Conservation (phyloP, 345 rosid genomes). For the Linum tenue region DNA sequence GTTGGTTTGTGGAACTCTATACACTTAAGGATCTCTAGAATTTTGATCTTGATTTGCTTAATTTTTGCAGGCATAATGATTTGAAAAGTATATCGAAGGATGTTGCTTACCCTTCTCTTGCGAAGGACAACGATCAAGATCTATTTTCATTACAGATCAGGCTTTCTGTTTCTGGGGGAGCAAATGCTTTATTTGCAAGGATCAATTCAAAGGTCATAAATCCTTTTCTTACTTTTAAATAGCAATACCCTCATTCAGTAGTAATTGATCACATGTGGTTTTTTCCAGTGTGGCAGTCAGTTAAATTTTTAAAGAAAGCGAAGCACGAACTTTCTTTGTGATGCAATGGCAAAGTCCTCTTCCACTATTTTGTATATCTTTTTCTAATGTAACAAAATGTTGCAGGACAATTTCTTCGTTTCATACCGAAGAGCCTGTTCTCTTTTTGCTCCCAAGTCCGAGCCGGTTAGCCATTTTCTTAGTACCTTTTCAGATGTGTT, state of each 20-base stretch:
- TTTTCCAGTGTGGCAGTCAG: neutral
- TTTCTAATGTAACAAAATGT: neutral
- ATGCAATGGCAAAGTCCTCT: neutral
- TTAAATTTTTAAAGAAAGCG: neutral
- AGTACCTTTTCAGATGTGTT: neutral
- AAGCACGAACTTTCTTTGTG: neutral
- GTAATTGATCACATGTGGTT: neutral
- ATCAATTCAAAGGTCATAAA: constrained; percentile 11
- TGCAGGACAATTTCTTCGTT: neutral
- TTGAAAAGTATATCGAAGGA: neutral
- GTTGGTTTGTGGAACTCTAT: neutral
- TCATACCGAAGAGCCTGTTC: neutral
- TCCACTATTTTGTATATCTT: neutral
- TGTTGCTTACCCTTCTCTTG: neutral
- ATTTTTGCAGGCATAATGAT: constrained; percentile 12
- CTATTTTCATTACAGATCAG: constrained; percentile 16
- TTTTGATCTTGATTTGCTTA: constrained; percentile 3
- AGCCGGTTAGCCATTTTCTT: neutral
- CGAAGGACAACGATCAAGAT: constrained; percentile 11
- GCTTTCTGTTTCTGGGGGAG: constrained; percentile 17
- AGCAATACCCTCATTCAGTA: neutral
- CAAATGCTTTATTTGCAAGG: constrained; percentile 16
- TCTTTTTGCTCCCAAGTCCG: constrained; percentile 1
- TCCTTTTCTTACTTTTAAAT: neutral
- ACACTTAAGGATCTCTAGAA: neutral